Conservation (phyloP, 306 rosid species). For the Arachis hypogaea region DNA sequence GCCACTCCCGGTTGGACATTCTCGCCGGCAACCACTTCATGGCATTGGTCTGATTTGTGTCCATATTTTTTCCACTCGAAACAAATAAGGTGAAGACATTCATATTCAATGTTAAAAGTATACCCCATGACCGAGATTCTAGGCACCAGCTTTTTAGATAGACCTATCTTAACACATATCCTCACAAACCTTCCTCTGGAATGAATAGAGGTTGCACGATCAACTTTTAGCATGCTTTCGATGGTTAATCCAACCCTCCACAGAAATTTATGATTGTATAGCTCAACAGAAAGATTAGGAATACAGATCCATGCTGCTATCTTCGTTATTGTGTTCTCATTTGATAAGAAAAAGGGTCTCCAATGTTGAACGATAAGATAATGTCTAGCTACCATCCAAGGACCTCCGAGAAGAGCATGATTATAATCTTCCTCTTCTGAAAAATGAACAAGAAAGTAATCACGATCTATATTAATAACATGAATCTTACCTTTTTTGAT, state of each 20-base stretch:
- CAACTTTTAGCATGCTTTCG: neutral
- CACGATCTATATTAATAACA: too few relatives aligned
- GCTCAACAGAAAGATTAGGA: neutral
- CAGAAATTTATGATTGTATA: too few relatives aligned
- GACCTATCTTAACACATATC: neutral
- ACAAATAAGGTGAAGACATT: neutral
- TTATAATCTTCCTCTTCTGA: neutral
- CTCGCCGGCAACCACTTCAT: too few relatives aligned
- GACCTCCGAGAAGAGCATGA: neutral
- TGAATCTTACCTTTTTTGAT: too few relatives aligned
- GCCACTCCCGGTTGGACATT: too few relatives aligned
- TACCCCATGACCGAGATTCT: too few relatives aligned
- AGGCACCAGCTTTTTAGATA: neutral
- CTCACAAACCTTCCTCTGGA: neutral
- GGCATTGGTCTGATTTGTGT: too few relatives aligned
- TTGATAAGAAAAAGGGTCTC: neutral
- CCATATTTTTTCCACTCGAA: neutral
- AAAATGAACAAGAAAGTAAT: neutral
- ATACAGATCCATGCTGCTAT: neutral
- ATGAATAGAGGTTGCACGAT: too few relatives aligned
- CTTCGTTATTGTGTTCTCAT: neutral
- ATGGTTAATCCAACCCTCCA: neutral
- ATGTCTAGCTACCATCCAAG: neutral
- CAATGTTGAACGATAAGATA: neutral
- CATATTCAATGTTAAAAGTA: neutral